These are phyloP conservation scores for Gliomastix tumulicola DNA, from an alignment of 2,329 filamentous ascomycete genomes.

Conservation along the genomic window DNA sequence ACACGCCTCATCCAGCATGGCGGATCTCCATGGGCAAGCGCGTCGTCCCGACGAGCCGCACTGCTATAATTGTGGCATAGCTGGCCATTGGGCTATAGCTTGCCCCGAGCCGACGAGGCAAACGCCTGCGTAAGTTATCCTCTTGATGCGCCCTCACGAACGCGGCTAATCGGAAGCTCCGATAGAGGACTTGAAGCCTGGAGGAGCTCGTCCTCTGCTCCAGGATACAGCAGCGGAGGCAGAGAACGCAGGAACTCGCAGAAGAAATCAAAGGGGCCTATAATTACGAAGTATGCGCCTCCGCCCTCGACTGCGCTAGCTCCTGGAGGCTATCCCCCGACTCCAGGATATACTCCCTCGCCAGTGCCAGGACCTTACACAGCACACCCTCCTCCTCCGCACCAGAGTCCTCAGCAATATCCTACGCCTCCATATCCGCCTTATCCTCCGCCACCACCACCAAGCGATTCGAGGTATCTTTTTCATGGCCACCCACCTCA, in stretches of 20 bases:
- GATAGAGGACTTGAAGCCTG: conserved; percentile 27
- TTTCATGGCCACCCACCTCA: no score
- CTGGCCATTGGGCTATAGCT: conserved; percentile 44
- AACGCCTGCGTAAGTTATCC: conserved; percentile 40
- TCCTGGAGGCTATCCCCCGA: neutral
- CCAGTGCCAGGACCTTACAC: neutral
- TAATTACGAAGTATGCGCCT: conserved; percentile 14
- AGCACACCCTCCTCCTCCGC: neutral
- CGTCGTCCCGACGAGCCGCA: conserved; percentile 25
- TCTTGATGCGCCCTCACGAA: neutral
- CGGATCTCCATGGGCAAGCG: neutral
- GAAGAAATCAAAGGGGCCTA: conserved; percentile 17
- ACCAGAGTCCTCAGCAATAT: neutral
- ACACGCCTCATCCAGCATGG: conserved; percentile 1
- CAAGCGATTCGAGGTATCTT: no score
- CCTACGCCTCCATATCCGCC: neutral
- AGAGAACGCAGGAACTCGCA: neutral
- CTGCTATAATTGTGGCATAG: conserved; percentile 48
- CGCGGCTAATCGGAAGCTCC: no score
- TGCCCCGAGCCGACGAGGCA: conserved; percentile 43
- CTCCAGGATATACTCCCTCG: neutral
- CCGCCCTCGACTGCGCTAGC: neutral
- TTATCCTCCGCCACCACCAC: neutral
- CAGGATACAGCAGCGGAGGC: conserved; percentile 10
- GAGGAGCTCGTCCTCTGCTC: conserved; percentile 21